Conservation (phyloP, 352 stramenopile species). For the Globisporangium camurandrum region DNA sequence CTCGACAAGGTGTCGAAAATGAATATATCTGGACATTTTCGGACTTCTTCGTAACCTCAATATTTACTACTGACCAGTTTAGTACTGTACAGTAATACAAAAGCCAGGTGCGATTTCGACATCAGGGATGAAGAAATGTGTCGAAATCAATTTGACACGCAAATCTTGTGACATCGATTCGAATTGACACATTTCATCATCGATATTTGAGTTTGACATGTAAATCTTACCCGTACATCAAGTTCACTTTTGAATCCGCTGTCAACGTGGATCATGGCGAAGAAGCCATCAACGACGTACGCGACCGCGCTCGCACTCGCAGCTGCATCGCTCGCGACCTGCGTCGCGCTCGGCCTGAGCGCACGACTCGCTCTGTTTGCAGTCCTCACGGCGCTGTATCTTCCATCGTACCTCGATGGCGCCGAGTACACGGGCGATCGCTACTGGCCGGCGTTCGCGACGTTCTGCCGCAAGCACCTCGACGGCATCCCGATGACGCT, state of each 20-base stretch:
- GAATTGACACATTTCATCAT: no score
- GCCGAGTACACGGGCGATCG: constrained; percentile 49
- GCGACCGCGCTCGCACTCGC: constrained; percentile 21
- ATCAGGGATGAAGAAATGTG: no score
- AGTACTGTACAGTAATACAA: neutral
- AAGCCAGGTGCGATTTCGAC: no score
- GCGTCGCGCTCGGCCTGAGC: constrained; percentile 18
- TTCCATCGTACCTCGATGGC: constrained; percentile 53
- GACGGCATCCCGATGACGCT: constrained; percentile 39
- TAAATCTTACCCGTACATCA: neutral
- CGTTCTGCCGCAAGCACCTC: constrained; percentile 24
- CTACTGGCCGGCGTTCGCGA: constrained; percentile 49
- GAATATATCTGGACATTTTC: no score
- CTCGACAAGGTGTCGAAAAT: no score
- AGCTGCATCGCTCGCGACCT: constrained; percentile 22
- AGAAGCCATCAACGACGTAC: constrained; percentile 16
- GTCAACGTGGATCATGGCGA: constrained; percentile 1
- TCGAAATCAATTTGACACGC: no score
- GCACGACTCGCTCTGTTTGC: constrained; percentile 11
- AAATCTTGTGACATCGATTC: no score
- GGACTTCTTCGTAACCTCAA: no score
- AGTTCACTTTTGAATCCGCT: no score
- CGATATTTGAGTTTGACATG: neutral
- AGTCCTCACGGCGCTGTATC: constrained; percentile 27
- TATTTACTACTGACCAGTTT: neutral